Conservation (phyloP, 371 early-diverging fungal genomes). For the Apophysomyces trapeziformis region DNA sequence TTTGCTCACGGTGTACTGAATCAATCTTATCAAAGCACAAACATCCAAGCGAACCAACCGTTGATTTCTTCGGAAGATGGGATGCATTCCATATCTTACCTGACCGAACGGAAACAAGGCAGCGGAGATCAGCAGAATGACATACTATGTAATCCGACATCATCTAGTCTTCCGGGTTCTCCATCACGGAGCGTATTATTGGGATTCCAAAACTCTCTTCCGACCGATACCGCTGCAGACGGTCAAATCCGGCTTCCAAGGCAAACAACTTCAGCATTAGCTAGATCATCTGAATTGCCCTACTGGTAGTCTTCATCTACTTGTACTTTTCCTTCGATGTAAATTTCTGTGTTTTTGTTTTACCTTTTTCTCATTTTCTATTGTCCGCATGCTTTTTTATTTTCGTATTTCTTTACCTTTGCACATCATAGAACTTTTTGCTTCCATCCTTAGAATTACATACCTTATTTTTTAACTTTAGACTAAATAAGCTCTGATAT, state of each 20-base stretch:
- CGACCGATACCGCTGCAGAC: neutral
- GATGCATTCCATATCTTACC: conserved; percentile 5
- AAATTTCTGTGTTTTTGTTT: conserved; percentile 8
- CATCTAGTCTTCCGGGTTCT: conserved; percentile 23
- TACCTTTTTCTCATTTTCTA: neutral
- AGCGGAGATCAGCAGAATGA: conserved; percentile 18
- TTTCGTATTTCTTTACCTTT: neutral
- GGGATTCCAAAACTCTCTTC: conserved; percentile 8
- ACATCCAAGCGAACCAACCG: conserved; percentile 6
- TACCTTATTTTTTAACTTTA: neutral
- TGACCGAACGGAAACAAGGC: conserved; percentile 21
- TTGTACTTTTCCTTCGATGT: neutral
- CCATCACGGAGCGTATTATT: conserved; percentile 18
- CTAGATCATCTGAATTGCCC: conserved; percentile 9
- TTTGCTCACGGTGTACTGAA: conserved; percentile 11
- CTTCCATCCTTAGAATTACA: neutral
- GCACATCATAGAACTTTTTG: conserved; percentile 4
- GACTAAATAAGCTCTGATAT: neutral
- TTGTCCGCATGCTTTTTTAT: neutral
- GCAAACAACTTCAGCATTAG: neutral
- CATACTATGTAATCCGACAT: conserved; percentile 34
- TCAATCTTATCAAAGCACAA: neutral
- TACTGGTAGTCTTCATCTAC: neutral
- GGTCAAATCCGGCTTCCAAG: conserved; percentile 6
- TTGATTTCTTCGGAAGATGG: conserved; percentile 24